These are phyloP conservation scores for Arthonia radiata DNA, from an alignment of 495 filamentous ascomycete genomes.

Conservation along the genomic window DNA sequence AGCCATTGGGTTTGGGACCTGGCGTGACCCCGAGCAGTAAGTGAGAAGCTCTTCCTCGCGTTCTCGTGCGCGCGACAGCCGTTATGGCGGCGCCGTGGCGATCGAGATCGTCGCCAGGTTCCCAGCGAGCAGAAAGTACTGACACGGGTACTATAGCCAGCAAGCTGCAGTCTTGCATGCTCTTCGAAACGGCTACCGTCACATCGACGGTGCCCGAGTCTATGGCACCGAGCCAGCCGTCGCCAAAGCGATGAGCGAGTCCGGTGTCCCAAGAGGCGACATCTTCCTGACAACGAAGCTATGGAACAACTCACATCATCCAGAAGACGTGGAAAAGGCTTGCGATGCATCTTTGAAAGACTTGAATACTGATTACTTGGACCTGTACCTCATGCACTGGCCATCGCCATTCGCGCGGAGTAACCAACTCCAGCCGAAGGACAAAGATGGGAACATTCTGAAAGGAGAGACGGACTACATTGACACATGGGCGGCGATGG, in stretches of 20 bases:
- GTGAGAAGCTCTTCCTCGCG: too few species aligned
- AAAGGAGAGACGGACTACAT: slow-evolving; percentile 11
- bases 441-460: slow-evolving; percentile 8
- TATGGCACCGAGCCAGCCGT: slow-evolving; percentile 12
- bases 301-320: slow-evolving; percentile 49
- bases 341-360: slow-evolving; percentile 26
- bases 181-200: slow-evolving; percentile 14
- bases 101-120: too few species aligned
- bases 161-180: slow-evolving; percentile 35
- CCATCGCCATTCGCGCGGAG: slow-evolving; percentile 11
- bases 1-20: slow-evolving; percentile 60
- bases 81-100: too few species aligned
- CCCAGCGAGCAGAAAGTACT: too few species aligned
- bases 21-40: slow-evolving; percentile 47
- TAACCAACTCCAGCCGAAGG: slow-evolving; percentile 9
- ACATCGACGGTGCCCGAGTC: slow-evolving; percentile 16
- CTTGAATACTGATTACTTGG: slow-evolving; percentile 11
- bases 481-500: slow-evolving; percentile 34
- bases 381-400: slow-evolving; percentile 15
- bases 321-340: slow-evolving; percentile 31
- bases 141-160: too few species aligned
- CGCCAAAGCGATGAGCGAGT: slow-evolving; percentile 11
- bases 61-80: too few species aligned
- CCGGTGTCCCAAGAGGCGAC: slow-evolving; percentile 7
- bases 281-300: slow-evolving; percentile 12